Base-by-base conservation (phyloP, 805 yeast genomes). In the Yarrowia divulgata region DNA sequence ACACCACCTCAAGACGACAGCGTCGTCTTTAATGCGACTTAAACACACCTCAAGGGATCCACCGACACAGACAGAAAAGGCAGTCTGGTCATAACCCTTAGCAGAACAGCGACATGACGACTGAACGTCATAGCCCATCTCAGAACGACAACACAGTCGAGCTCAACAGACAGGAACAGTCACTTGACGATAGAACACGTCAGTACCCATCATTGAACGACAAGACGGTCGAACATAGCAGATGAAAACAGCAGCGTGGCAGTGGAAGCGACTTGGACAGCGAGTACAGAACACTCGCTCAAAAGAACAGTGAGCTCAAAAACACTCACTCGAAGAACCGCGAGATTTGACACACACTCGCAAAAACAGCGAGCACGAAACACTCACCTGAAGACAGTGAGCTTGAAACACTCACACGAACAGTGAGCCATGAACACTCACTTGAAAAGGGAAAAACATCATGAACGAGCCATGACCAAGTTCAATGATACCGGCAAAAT, bases 71-170 rank as follows among this genome's bases (percentile, higher is more conserved):
- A 43, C 48, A 43, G 48, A 43, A 14, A 43, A 23, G 8, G 9
- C 23, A 43, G 48, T 9, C 48, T 43, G 48, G 48, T 43, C 48
- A n/a, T n/a, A 43, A 42, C 48, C 48, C 48, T 43, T 18, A 43
- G 48, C 10, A n/a, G 12, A 43, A 16, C 23, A 23, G 48, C 48
- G 13, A 43, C 48, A 43, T 18, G 48, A 43, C 48, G 48, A 43
- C 18, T 14, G 6, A 18, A 43, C 48, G 48, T 43, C 48, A 18
- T 43, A 18, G 18, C 48, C 18, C 48, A 43, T 8, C 43, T 14
- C 18, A 40, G 43, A 42, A 42, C 46, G 46, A 42, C 46, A n/a
- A 42, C 10, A 42, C n/a, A 42, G 46, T 8, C 46, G 46, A 8
- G 7, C 46, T 1, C 8, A n/a, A 9, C 10, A 42, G 16, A n/a